Evolutionary conservation across 768 basidiomycete species (phyloP).

Genomic region (Chlorophyllum brunneum): DNA sequence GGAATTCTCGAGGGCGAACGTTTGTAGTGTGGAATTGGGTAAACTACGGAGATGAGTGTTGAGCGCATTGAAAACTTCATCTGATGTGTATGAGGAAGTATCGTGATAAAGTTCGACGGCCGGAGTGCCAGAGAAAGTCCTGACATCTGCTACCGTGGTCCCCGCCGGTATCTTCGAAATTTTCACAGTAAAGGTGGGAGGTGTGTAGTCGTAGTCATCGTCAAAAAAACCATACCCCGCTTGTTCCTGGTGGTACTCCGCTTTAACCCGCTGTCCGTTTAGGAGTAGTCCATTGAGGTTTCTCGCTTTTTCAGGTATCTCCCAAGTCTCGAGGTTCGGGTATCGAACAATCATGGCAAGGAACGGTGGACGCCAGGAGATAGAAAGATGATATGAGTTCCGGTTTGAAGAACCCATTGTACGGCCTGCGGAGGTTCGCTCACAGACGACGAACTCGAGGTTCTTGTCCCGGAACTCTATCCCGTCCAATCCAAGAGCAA

Average conservation of each 20-base stretch:
- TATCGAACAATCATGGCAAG: conserved; percentile 43
- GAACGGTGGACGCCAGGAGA: conserved; percentile 53
- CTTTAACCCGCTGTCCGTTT: conserved; percentile 43
- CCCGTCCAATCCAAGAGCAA: conserved; percentile 44
- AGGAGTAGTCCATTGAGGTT: conserved; percentile 32
- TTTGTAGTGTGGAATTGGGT: not conserved
- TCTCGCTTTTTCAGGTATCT: conserved; percentile 30
- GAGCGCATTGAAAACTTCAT: conserved; percentile 7
- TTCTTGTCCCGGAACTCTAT: conserved; percentile 41
- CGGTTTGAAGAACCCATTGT: conserved; percentile 36
- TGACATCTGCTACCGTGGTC: not conserved
- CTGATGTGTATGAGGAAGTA: not conserved
- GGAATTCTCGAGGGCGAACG: conserved; percentile 6
- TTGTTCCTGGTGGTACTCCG: conserved; percentile 36
- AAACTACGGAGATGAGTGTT: conserved; percentile 3
- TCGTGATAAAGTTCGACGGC: not conserved
- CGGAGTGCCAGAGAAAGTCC: not conserved
- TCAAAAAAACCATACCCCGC: conserved; percentile 18
- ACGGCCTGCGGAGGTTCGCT: conserved; percentile 30
- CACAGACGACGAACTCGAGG: conserved; percentile 38
- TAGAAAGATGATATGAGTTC: conserved; percentile 36
- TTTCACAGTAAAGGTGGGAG: not conserved
- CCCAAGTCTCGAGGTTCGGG: conserved; percentile 16
- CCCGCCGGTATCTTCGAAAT: conserved; percentile 7
- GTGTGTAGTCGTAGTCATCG: not conserved